These are phyloP conservation scores for Yamadazyma akitaensis DNA, from an alignment of 805 yeast genomes.

Conservation along the genomic window DNA sequence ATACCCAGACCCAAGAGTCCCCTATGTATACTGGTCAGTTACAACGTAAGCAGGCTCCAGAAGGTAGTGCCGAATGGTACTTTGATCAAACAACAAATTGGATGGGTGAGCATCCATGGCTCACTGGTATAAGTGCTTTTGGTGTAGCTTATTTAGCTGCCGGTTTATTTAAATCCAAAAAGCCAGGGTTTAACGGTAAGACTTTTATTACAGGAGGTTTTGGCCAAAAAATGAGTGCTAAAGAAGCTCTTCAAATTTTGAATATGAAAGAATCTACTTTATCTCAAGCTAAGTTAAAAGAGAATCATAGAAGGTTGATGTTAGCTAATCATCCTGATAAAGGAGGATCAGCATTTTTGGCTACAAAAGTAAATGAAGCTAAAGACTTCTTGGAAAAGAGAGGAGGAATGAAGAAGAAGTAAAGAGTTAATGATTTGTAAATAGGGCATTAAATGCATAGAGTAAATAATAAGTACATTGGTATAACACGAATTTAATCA, in stretches of 20 bases:
- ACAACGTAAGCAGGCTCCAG: constrained; percentile 39
- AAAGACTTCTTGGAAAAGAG: constrained; percentile 76
- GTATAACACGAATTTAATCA: background rate
- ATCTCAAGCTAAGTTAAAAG: constrained; percentile 64
- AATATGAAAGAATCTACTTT: constrained; percentile 66
- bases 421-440: constrained; percentile 6
- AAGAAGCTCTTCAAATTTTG: constrained; percentile 83
- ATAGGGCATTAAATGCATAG: constrained; percentile 1
- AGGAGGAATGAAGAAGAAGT: constrained; percentile 46
- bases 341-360: constrained; percentile 87
- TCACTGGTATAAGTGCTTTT: constrained; percentile 68
- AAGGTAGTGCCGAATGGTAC: constrained; percentile 55
- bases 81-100: constrained; percentile 58
- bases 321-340: constrained; percentile 90
- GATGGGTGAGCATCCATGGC: constrained; percentile 73
- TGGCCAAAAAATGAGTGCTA: constrained; percentile 84
- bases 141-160: constrained; percentile 62
- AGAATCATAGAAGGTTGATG: constrained; percentile 81
- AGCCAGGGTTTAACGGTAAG: constrained; percentile 64
- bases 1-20: constrained; percentile 11
- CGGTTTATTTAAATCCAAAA: constrained; percentile 62
- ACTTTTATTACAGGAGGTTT: constrained; percentile 84
- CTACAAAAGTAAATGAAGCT: constrained; percentile 91
- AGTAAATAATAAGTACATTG: background rate
- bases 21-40: constrained; percentile 37